phyloP scores from a whole-genome alignment of 768 basidiomycete genomes.

The Boletus sensibilis region DNA sequence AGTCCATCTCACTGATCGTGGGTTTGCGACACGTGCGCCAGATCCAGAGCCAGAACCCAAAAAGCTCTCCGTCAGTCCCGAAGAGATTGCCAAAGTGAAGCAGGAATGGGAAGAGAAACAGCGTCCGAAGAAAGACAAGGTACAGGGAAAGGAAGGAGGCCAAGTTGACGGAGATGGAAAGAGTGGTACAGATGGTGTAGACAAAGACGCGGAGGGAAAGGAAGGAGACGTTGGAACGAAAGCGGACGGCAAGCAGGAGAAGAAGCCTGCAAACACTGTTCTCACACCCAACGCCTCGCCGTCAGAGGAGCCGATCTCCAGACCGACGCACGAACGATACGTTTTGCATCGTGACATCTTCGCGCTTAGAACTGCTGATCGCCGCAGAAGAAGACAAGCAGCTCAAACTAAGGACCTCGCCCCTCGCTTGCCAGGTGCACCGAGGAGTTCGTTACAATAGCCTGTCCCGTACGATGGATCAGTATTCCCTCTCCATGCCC shows the following conservation, averaged over 20 bases:
- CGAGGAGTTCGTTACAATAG: constrained; percentile 33
- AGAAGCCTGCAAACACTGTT: constrained; percentile 19
- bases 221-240: constrained; percentile 36
- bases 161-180: constrained; percentile 36
- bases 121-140: constrained; percentile 55
- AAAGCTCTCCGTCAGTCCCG: constrained; percentile 44
- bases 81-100: constrained; percentile 77
- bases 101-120: constrained; percentile 79
- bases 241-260: constrained; percentile 24
- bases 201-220: constrained; percentile 33
- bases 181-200: not conserved
- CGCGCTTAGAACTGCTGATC: constrained; percentile 73
- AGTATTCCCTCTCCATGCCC: not conserved
- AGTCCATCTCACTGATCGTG: constrained; percentile 74
- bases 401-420: constrained; percentile 68
- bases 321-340: constrained; percentile 68
- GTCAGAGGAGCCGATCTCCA: constrained; percentile 34
- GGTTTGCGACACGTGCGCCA: constrained; percentile 61
- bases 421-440: constrained; percentile 67
- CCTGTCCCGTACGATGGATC: not conserved
- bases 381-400: constrained; percentile 64
- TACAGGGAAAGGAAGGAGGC: constrained; percentile 42
- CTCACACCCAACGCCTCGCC: constrained; percentile 26
- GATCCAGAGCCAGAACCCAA: constrained; percentile 41
- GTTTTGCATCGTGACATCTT: constrained; percentile 83